phyloP scores from a whole-genome alignment of 192 early-diverging fungal species.

The Coemansia sp. region DNA sequence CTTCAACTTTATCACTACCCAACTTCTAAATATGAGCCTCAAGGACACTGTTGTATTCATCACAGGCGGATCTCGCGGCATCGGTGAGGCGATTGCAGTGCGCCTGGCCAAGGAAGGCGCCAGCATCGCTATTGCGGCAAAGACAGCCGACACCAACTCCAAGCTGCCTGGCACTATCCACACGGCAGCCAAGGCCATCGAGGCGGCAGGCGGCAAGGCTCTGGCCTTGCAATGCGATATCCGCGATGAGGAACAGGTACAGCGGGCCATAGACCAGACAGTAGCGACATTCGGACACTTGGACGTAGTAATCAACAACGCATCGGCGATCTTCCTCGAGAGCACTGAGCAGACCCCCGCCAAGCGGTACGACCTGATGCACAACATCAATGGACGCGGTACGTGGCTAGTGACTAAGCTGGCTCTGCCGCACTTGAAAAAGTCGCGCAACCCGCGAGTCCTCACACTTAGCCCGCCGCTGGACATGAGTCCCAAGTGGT shows the following conservation, averaged over 20 bases:
- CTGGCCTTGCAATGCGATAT: conserved; percentile 83
- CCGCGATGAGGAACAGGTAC: conserved; percentile 74
- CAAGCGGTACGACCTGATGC: conserved; percentile 76
- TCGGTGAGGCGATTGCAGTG: conserved; percentile 75
- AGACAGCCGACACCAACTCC: conserved; percentile 68
- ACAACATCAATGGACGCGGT: conserved; percentile 75
- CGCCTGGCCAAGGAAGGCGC: conserved; percentile 68
- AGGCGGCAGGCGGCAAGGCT: conserved; percentile 73
- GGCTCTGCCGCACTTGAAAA: conserved; percentile 65
- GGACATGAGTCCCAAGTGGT: conserved; percentile 68
- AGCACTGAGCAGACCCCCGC: conserved; percentile 55
- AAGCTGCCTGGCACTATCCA: conserved; percentile 84
- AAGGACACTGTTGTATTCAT: conserved; percentile 60
- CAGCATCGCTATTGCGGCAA: conserved; percentile 74
- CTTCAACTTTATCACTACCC: neutral
- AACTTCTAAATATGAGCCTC: conserved; percentile 39
- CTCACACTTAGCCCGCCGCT: conserved; percentile 75
- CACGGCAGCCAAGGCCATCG: conserved; percentile 73
- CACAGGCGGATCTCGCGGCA: conserved; percentile 69
- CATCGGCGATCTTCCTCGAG: conserved; percentile 73
- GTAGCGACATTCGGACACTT: conserved; percentile 72
- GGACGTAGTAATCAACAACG: conserved; percentile 82
- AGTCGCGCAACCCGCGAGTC: conserved; percentile 72
- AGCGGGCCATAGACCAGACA: conserved; percentile 65
- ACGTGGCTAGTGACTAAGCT: conserved; percentile 78